Evolutionary conservation across 208 protist species (phyloP), one percentile per base, ranked within the genome.

Genomic region (Crithidia bombi): DNA sequence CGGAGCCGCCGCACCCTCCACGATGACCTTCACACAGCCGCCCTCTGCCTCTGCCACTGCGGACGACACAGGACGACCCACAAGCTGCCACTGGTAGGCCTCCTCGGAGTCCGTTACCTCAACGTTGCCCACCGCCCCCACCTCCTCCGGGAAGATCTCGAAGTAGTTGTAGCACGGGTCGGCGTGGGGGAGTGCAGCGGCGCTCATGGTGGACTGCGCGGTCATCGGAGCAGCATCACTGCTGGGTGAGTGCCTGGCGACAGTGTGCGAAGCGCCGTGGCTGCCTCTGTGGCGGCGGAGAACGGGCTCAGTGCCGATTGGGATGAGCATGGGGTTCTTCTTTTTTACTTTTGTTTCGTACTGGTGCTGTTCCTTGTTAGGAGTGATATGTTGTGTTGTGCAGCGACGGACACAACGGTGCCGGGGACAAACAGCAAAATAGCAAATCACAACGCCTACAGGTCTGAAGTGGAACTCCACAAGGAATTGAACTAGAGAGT

Each of bases 91-190:
- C 12, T 11, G 21, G 19, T 23, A 23, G 14, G 56, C 56, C 38
- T 62, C 56, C 38, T 62, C 56, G 2, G 36, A 7, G 33, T 62
- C 38, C 4, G 5, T 12, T 1, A 62, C 23, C 56, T 62, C 38
- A 6, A 62, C 56, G 38, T 62, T 62, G 38, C 56, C 56, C 5
- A 47, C n/a, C 5, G 56, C 56, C 3, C 35, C 56, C 2, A 49
- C 56, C n/a, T 62, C 38, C 35, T 62, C 56, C 3, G 56, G 38
- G 38, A 49, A 49, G 0, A 62, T 3, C 38, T 59, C 54, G 35
- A 59, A 59, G 54, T 59, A 59, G 54, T 59, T 59, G 35, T 44
- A 59, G 35, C 54, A 59, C 19, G 54, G 54, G 6, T 44, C 35
- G 9, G 54, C 54, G 33, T 30, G 17, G 21, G 54, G 54, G 12